phyloP scores from a whole-genome alignment of 2,329 filamentous ascomycete genomes.

The Monilinia polystroma region DNA sequence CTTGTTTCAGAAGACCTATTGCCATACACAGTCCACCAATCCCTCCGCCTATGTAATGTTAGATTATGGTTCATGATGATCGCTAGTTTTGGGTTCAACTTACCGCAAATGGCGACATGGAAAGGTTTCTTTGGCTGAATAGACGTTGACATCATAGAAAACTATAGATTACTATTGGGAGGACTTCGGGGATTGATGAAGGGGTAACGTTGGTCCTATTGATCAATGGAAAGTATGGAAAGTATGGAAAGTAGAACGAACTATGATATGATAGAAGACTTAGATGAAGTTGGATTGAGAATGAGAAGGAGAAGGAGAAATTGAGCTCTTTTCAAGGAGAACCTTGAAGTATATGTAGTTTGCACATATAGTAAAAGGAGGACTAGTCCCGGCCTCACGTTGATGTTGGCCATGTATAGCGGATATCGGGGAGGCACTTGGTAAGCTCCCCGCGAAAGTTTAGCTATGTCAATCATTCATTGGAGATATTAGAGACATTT shows the following conservation, averaged over 20 bases:
- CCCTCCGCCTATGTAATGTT: conserved; percentile 32
- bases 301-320: neutral
- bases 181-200: neutral
- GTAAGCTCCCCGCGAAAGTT: neutral
- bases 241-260: neutral
- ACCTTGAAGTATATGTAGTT: neutral
- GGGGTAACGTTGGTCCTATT: neutral
- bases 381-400: neutral
- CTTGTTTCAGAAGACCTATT: conserved; percentile 38
- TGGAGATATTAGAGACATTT: neutral
- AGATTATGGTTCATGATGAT: neutral
- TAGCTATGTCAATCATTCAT: neutral
- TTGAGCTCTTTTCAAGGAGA: neutral
- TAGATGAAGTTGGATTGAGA: neutral
- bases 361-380: neutral
- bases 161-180: conserved; percentile 17
- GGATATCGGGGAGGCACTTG: neutral
- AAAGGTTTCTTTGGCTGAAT: conserved; percentile 33
- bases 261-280: neutral
- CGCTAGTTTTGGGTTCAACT: neutral
- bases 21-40: conserved; percentile 38
- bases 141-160: conserved; percentile 20
- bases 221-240: neutral
- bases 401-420: neutral
- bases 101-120: conserved; percentile 39